Conservation (phyloP, 2,329 filamentous ascomycete species). For the Venturia oleaginea region DNA sequence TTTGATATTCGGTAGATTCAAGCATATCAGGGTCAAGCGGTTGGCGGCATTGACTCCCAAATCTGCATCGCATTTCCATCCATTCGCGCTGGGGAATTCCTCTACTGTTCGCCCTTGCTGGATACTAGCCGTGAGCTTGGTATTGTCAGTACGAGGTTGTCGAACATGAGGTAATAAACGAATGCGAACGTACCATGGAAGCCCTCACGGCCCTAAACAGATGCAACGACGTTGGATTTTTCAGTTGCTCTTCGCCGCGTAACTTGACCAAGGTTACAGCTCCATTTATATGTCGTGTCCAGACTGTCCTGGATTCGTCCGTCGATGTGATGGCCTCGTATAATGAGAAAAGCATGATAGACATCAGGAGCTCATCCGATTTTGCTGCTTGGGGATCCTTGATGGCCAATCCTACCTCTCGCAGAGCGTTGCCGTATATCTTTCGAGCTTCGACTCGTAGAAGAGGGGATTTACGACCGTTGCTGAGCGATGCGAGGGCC, state of each 20-base stretch:
- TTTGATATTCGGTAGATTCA: slow-evolving; percentile 30
- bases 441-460: slow-evolving; percentile 26
- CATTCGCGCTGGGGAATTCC: slow-evolving; percentile 26
- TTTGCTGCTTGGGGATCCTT: slow-evolving; percentile 26
- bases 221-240: slow-evolving; percentile 27
- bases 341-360: slow-evolving; percentile 32
- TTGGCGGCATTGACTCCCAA: slow-evolving; percentile 31
- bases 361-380: slow-evolving; percentile 31
- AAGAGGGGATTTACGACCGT: slow-evolving; percentile 28
- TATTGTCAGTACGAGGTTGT: slow-evolving; percentile 5
- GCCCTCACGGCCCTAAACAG: slow-evolving; percentile 33
- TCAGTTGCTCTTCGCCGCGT: slow-evolving; percentile 30
- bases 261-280: slow-evolving; percentile 31
- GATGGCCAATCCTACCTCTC: slow-evolving; percentile 28
- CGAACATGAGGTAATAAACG: neutral
- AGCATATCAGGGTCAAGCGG: slow-evolving; percentile 30
- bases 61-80: slow-evolving; percentile 27
- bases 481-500: slow-evolving; percentile 28
- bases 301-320: slow-evolving; percentile 27
- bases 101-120: slow-evolving; percentile 31
- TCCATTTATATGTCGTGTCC: slow-evolving; percentile 33
- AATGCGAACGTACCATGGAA: slow-evolving; percentile 27
- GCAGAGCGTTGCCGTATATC: slow-evolving; percentile 30
- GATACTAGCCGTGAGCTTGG: slow-evolving; percentile 31
- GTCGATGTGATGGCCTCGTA: slow-evolving; percentile 35